A percentile compares a stretch with the other conserved stretches of the same genome.
Conservation (phyloP, 345 rosid species). For the Gossypium arboreum region DNA sequence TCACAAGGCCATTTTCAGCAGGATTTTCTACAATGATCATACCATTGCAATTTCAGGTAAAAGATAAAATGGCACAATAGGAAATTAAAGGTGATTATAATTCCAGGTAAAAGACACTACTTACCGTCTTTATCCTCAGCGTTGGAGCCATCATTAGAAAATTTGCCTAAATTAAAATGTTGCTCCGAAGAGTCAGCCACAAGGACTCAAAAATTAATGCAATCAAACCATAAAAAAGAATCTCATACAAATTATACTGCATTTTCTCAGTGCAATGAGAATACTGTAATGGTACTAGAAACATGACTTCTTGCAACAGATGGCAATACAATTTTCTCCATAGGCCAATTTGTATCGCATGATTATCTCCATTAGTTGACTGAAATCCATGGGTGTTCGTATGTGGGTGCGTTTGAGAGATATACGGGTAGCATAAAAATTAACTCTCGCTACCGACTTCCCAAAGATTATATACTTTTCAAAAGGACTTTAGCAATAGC, state of each 20-base stretch:
- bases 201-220: background rate
- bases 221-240: background rate
- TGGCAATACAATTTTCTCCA: background rate
- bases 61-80: background rate
- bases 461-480: background rate
- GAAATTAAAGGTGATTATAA: background rate
- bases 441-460: background rate
- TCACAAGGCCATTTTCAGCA: constrained; percentile 30
- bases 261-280: background rate
- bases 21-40: constrained; percentile 37
- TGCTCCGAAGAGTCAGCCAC: constrained; percentile 11
- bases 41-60: background rate
- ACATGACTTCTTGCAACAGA: background rate
- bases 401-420: background rate
- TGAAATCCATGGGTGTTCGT: background rate
- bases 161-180: constrained; percentile 34
- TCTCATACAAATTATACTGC: background rate
- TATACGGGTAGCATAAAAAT: background rate
- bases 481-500: background rate
- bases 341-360: background rate
- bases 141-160: constrained; percentile 36
- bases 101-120: constrained; percentile 23
- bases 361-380: background rate
- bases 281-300: background rate
- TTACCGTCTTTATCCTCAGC: constrained; percentile 42